Percentiles rank a stretch among this genome's conserved stretches.
Evolutionary conservation across 306 rosid species (phyloP).

Genomic region (Cucumis sativus): Cucumber_9930_V3 NC_026657.2:8393001-8393500

Average conservation of each 20-base stretch:
- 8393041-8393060: slow-evolving; percentile 13
- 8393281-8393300: slow-evolving; percentile 6
- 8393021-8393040: slow-evolving; percentile 8
- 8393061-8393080: slow-evolving; percentile 11
- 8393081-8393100: slow-evolving; percentile 6
- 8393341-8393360: background rate
- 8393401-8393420: background rate
- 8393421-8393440: background rate
- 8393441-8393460: slow-evolving; percentile 8
- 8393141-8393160: slow-evolving; percentile 19
- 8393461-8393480: slow-evolving; percentile 7
- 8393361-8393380: background rate
- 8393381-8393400: background rate
- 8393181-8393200: slow-evolving; percentile 19
- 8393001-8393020: slow-evolving; percentile 29
- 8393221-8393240: slow-evolving; percentile 10
- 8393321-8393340: slow-evolving; percentile 7
- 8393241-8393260: slow-evolving; percentile 11
- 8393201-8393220: slow-evolving; percentile 21
- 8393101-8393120: slow-evolving; percentile 1
- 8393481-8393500: slow-evolving; percentile 9
- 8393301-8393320: slow-evolving; percentile 11
- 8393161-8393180: slow-evolving; percentile 14
- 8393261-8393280: slow-evolving; percentile 22
- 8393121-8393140: slow-evolving; percentile 14